Evolutionary conservation across 768 basidiomycete species (phyloP).

Genomic region (Boletus fagicola): DNA sequence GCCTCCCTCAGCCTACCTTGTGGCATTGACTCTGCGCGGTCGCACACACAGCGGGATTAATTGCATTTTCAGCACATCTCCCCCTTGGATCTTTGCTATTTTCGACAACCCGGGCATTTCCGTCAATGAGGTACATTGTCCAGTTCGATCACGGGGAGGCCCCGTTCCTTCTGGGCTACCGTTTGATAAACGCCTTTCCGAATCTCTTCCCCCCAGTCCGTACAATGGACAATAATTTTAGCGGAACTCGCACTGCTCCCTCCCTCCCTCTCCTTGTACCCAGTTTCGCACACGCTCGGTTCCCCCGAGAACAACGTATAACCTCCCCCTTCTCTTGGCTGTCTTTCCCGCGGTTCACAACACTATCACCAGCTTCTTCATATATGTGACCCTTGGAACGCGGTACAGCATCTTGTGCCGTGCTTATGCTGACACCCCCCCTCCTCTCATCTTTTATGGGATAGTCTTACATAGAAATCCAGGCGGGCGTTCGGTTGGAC

Average conservation of each 20-base stretch:
- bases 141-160: conserved; percentile 23
- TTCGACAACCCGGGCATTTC: conserved; percentile 29
- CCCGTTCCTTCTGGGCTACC: conserved; percentile 15
- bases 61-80: conserved; percentile 40
- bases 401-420: conserved; percentile 21
- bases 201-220: conserved; percentile 5
- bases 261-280: neutral
- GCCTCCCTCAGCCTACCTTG: conserved; percentile 37
- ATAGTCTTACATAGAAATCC: conserved; percentile 15
- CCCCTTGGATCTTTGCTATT: conserved; percentile 43
- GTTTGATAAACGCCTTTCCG: conserved; percentile 19
- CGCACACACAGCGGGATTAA: conserved; percentile 36
- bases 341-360: conserved; percentile 13
- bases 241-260: neutral
- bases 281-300: neutral
- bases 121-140: conserved; percentile 36
- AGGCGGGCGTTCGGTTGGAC: conserved; percentile 18
- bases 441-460: conserved; percentile 14
- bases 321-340: neutral
- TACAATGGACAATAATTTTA: conserved; percentile 10
- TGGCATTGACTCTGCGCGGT: conserved; percentile 33
- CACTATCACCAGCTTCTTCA: conserved; percentile 11
- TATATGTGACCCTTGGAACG: conserved; percentile 23
- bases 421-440: conserved; percentile 16
- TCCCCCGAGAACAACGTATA: neutral